These are phyloP conservation scores for Kwoniella newhampshirensis DNA, from an alignment of 768 basidiomycete species.

Conservation along the genomic window DNA sequence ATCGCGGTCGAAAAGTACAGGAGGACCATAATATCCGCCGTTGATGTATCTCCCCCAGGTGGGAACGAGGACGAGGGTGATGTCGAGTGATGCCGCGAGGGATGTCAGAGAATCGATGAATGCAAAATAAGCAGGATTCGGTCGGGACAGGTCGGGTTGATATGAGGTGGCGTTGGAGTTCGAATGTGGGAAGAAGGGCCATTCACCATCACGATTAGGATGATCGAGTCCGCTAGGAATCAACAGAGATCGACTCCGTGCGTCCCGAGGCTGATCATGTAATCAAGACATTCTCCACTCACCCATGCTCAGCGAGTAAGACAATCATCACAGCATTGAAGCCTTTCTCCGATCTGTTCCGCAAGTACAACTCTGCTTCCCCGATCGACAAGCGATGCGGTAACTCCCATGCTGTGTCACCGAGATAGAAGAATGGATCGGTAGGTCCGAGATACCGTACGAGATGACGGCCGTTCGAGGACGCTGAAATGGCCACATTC, in stretches of 20 bases:
- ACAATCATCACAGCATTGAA: slow-evolving; percentile 24
- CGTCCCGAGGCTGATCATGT: background rate
- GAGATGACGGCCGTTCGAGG: too few relatives aligned
- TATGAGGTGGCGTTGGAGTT: background rate
- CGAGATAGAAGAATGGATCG: slow-evolving; percentile 17
- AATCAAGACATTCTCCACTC: background rate
- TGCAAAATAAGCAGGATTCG: slow-evolving; percentile 25
- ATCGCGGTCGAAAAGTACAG: slow-evolving; percentile 16
- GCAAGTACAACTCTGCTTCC: slow-evolving; percentile 17
- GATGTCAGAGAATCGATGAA: slow-evolving; percentile 18
- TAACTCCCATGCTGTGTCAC: slow-evolving; percentile 28
- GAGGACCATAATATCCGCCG: slow-evolving; percentile 18
- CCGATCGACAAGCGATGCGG: slow-evolving; percentile 11
- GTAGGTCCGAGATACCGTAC: too few relatives aligned
- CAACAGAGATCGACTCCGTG: background rate
- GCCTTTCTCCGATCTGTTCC: slow-evolving; percentile 14
- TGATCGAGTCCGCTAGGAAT: background rate
- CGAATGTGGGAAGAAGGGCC: slow-evolving; percentile 12
- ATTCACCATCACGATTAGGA: slow-evolving; percentile 23
- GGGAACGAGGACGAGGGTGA: slow-evolving; percentile 13
- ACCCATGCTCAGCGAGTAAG: slow-evolving; percentile 23
- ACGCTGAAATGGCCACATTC: too few relatives aligned
- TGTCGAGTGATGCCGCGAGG: slow-evolving; percentile 9
- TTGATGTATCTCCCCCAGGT: slow-evolving; percentile 28
- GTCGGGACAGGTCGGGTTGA: slow-evolving; percentile 8